Evolutionary conservation across 768 basidiomycete species (phyloP).

Genomic region (Candolleomyces efflorescens): DNA sequence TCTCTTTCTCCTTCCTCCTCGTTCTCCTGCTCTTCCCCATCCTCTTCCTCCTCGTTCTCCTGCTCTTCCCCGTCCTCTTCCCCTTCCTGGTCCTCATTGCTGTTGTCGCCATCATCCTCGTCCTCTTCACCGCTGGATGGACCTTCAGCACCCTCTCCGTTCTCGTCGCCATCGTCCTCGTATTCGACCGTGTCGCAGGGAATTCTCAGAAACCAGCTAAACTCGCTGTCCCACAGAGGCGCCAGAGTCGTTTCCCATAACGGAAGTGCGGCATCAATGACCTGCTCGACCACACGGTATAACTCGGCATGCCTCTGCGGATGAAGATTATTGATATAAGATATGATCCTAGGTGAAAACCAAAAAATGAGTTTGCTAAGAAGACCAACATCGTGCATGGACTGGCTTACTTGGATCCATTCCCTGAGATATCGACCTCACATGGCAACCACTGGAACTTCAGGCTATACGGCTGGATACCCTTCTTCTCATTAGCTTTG

Average conservation of each 20-base stretch:
- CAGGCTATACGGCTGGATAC: background rate
- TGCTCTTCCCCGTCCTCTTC: too few relatives aligned
- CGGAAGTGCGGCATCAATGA: slow-evolving; percentile 23
- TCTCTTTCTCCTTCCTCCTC: too few relatives aligned
- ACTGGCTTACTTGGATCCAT: slow-evolving; percentile 13
- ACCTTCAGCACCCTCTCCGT: too few relatives aligned
- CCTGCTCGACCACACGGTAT: slow-evolving; percentile 21
- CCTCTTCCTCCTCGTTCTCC: too few relatives aligned
- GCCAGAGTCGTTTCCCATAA: slow-evolving; percentile 22
- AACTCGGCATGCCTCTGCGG: slow-evolving; percentile 20
- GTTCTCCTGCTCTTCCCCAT: too few relatives aligned
- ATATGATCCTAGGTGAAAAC: slow-evolving; percentile 14
- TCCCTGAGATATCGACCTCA: slow-evolving; percentile 12
- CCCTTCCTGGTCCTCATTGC: too few relatives aligned
- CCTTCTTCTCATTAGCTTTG: background rate
- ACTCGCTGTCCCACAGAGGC: too few relatives aligned
- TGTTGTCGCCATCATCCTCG: too few relatives aligned
- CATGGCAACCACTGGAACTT: slow-evolving; percentile 14
- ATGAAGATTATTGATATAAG: slow-evolving; percentile 39
- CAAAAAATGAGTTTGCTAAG: background rate
- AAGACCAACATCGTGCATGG: background rate
- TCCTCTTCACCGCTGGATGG: too few relatives aligned
- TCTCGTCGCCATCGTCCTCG: too few relatives aligned
- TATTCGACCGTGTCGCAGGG: background rate
- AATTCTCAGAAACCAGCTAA: background rate